A percentile compares a stretch with the other conserved stretches of the same genome.
These are phyloP conservation scores for Heimioporus sp. DNA, from an alignment of 768 basidiomycete species.

Conservation along the genomic window DNA sequence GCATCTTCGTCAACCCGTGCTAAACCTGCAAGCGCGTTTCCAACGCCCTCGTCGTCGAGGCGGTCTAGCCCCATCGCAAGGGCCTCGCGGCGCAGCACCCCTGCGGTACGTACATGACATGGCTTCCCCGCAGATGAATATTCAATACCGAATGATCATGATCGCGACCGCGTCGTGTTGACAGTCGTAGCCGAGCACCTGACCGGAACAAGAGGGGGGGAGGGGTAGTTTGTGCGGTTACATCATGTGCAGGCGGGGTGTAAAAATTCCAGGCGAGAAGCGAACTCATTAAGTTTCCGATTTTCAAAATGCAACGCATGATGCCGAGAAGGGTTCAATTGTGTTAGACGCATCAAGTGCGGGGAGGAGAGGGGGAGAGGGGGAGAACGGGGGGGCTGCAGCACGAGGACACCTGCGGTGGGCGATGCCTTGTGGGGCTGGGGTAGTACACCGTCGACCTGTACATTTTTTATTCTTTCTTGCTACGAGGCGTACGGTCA, in stretches of 20 bases:
- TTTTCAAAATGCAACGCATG: slow-evolving; percentile 26
- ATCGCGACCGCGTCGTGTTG: not conserved
- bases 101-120: slow-evolving; percentile 20
- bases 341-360: slow-evolving; percentile 20
- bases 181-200: slow-evolving; percentile 16
- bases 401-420: no score
- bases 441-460: no score
- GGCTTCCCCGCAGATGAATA: slow-evolving; percentile 26
- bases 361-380: no score
- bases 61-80: slow-evolving; percentile 34
- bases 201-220: not conserved
- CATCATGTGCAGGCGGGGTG: slow-evolving; percentile 9
- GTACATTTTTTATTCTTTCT: no score
- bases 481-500: no score
- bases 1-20: slow-evolving; percentile 26
- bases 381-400: no score
- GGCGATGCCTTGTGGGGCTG: no score
- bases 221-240: no score
- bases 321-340: slow-evolving; percentile 14
- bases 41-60: slow-evolving; percentile 32
- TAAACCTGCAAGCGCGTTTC: slow-evolving; percentile 20
- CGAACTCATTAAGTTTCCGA: slow-evolving; percentile 25
- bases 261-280: slow-evolving; percentile 29
- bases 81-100: slow-evolving; percentile 24
- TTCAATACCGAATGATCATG: not conserved